Evolutionary conservation across 2,329 filamentous ascomycete genomes (phyloP).

Genomic region (Piedraia hortae): DNA sequence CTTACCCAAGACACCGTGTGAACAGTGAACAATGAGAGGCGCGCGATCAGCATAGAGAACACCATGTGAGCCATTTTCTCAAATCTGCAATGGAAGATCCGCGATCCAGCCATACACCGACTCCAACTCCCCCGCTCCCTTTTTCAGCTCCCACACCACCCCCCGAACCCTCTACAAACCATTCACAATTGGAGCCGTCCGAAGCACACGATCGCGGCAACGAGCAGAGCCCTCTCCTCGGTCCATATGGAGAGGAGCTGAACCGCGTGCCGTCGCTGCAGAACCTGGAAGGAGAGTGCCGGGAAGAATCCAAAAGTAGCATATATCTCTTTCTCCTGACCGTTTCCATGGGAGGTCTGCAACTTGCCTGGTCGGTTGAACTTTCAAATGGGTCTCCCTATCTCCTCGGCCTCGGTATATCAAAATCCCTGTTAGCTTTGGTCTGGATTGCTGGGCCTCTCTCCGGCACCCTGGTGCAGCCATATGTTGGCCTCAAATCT

Average conservation of each 20-base stretch:
- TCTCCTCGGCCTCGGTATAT: constrained; percentile 24
- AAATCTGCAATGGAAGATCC: too few species aligned
- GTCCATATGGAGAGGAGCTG: background rate
- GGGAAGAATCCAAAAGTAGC: constrained; percentile 33
- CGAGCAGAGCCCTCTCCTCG: constrained; percentile 11
- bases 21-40: too few species aligned
- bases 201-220: constrained; percentile 1
- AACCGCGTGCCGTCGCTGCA: constrained; percentile 1
- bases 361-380: constrained; percentile 90
- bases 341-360: constrained; percentile 58
- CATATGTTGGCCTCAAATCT: constrained; percentile 26
- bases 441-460: constrained; percentile 30
- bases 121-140: too few species aligned
- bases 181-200: too few species aligned
- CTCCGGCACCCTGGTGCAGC: constrained; percentile 25
- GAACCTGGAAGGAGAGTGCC: constrained; percentile 2
- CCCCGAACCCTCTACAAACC: too few species aligned
- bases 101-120: too few species aligned
- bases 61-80: too few species aligned
- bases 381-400: constrained; percentile 62
- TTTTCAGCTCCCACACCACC: too few species aligned
- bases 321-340: constrained; percentile 74
- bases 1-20: too few species aligned
- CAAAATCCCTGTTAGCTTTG: constrained; percentile 23
- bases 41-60: too few species aligned